Base-by-base conservation (phyloP, 192 early-diverging fungal species). In the Backusella morwellensis region DNA sequence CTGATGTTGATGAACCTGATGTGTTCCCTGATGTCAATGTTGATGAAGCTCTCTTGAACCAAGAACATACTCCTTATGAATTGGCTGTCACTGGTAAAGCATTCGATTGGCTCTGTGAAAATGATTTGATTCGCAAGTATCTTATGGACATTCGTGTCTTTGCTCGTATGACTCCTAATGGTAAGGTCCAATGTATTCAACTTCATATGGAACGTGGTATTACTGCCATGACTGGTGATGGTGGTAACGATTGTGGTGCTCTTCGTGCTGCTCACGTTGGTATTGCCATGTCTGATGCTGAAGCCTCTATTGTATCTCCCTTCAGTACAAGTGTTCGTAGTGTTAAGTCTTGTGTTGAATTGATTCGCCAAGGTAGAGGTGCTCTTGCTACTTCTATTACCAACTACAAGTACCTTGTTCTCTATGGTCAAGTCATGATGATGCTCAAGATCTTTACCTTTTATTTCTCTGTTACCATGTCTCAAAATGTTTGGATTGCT, bases 161-260 rank as follows among this genome's bases (percentile, higher is more conserved):
- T 84, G 94, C 91, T 21, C 86, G 94, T 73, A 95, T 94, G 93
- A 87, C 88, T 75, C 94, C 94, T 56, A 84, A 88, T 68, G 90
- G 92, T 73, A 95, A 95, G 80, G 89, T 94, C n/a, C 77, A 86
- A 35, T 93, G 92, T 80, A 90, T 94, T 66, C 83, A 90, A 69
- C 81, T 90, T 29, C 93, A 94, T 72, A 93, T 95, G 92, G 90
- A 90, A 74, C 86, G 85, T 35, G 89, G 85, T 17, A 90, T 95
- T 70, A 91, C 92, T 11, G 92, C 90, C 42, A 95, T 95, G 94
- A 92, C 92, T 81, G 94, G 94, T 66, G 94, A 95, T 72, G 94
- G 94, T 78, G 93, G 92, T 47, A 95, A 95, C 77, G 94, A 95
- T 78, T 92, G 91, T 73, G 92, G 92, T 34, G 93, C 94, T n/a